Evolutionary conservation across 768 basidiomycete species (phyloP).

Genomic region (Tylopilus rubrobrunneus): DNA sequence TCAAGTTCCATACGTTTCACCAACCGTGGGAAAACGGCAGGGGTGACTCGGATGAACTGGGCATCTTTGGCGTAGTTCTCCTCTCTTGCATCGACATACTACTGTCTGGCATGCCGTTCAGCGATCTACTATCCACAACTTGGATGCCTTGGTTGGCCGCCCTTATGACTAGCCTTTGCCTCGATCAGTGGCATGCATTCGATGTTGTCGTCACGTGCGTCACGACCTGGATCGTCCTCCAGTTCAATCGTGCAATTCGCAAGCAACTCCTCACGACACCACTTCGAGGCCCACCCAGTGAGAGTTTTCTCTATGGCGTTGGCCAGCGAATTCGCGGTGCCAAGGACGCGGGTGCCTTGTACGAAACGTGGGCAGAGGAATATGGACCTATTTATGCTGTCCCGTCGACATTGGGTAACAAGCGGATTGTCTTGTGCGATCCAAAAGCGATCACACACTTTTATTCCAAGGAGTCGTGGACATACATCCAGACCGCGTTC

Average conservation of each 20-base stretch:
- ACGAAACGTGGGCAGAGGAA: constrained; percentile 22
- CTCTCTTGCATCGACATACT: too few relatives aligned
- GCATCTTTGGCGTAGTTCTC: rapidly evolving
- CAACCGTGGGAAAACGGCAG: too few relatives aligned
- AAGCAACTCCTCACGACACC: constrained; percentile 15
- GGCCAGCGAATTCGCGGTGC: constrained; percentile 4
- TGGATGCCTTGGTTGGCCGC: too few relatives aligned
- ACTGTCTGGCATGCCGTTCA: too few relatives aligned
- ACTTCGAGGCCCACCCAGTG: constrained; percentile 17
- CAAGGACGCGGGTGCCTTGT: constrained; percentile 6
- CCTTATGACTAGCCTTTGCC: neutral
- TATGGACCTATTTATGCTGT: constrained; percentile 17
- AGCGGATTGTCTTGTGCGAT: constrained; percentile 31
- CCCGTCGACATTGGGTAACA: constrained; percentile 13
- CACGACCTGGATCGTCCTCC: constrained; percentile 8
- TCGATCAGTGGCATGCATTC: neutral
- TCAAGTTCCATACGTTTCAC: too few relatives aligned
- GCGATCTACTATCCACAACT: too few relatives aligned
- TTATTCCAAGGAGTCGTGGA: constrained; percentile 15
- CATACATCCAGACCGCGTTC: constrained; percentile 42
- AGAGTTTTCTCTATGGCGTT: constrained; percentile 18
- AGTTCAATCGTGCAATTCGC: constrained; percentile 27
- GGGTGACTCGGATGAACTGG: too few relatives aligned
- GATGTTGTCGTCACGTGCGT: neutral
- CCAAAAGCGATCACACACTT: constrained; percentile 33